phyloP scores from a whole-genome alignment of 345 rosid genomes.

The Odontarrhena argentea region DNA sequence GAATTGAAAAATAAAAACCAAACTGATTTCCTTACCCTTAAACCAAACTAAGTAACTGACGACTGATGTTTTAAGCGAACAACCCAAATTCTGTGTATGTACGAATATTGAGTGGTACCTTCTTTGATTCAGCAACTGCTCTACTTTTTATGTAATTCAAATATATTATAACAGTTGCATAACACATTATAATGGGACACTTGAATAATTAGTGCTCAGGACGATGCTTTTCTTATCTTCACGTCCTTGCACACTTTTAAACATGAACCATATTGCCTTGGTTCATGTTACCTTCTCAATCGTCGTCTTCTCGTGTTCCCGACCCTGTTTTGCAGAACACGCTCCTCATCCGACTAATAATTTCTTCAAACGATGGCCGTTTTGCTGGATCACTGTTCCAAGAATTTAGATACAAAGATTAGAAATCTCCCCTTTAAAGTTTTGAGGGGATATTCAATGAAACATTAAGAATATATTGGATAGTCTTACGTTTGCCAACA shows the following conservation, averaged over 20 bases:
- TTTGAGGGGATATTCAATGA: neutral
- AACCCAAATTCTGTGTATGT: too few species aligned
- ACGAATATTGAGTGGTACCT: neutral
- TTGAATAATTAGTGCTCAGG: conserved; percentile 7
- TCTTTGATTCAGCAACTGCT: neutral
- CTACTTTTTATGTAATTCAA: too few species aligned
- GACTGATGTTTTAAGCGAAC: too few species aligned
- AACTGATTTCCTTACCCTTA: too few species aligned
- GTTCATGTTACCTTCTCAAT: conserved; percentile 5
- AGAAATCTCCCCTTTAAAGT: neutral
- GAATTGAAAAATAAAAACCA: neutral
- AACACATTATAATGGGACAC: conserved; percentile 7
- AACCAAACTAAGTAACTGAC: too few species aligned
- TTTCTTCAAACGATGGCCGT: conserved; percentile 76
- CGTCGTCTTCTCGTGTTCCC: conserved; percentile 31
- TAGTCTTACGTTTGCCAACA: conserved; percentile 73
- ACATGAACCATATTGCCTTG: neutral
- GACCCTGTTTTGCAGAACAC: conserved; percentile 47
- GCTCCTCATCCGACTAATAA: conserved; percentile 57
- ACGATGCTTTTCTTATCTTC: conserved; percentile 7
- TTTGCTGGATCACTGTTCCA: conserved; percentile 63
- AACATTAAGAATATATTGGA: neutral
- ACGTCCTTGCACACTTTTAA: conserved; percentile 1
- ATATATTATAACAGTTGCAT: neutral
- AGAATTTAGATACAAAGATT: neutral